Base-by-base conservation (phyloP, 768 basidiomycete genomes). In the Leccinum barrowsii region DNA sequence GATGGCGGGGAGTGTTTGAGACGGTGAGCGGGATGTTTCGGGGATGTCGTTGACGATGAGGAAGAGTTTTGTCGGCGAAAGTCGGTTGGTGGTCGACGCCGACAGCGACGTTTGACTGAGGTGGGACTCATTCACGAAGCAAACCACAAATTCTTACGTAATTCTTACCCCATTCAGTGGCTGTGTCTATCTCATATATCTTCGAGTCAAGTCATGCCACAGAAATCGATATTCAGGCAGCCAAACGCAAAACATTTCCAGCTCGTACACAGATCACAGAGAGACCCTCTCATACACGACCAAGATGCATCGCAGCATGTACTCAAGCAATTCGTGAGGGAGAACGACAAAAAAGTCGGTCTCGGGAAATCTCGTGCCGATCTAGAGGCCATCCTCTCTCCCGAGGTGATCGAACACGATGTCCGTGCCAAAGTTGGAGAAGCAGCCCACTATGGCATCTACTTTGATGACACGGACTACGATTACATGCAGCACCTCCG, bases 401-500 rank as follows among this genome's bases (percentile, higher is more conserved):
- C 77, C 26, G 77, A 81, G 24, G 80, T 83, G 24, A 67, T 83
- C 49, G 74, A 73, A 15, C 79, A 77, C 40, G 82, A 82, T 55
- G 67, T 66, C 13, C 77, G 79, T 54, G 65, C 74, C 24, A 89
- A 87, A 60, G 78, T 89, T 52, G 97, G 96, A 57, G 92, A 98
- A 76, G 97, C 97, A 0, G 78, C 89, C 6, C 70, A 85, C 8
- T 95, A 98, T 72, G 97, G 94, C 4, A 76, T 99, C 68, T 92
- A 92, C 75, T 98, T 85, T 75, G 94, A 98, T 75, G 95, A 99
- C 69, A 89, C 92, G 6, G 83, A 94, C 59, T 99, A 99, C 77
- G 92, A 99, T 74, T 99, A 99, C 77, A 94, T 98, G 91, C 89
- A 95, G 72, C 97, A 99, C 75, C 83, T 99, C 47, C 87, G 92